These are phyloP conservation scores for Corylus americana DNA, from an alignment of 306 rosid genomes.

Conservation along the genomic window DNA sequence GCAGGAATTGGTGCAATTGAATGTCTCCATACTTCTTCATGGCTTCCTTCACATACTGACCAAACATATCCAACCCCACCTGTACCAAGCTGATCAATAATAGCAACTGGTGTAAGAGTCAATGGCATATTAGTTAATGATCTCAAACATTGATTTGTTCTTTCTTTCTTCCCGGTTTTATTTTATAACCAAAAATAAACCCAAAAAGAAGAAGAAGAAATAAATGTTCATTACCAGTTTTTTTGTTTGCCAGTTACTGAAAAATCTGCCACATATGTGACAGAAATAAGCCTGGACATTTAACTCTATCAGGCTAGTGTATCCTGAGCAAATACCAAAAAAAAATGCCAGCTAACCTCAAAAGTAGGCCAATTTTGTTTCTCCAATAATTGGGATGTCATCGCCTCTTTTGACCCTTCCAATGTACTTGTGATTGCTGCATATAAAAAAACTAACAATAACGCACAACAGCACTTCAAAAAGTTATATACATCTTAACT, in stretches of 20 bases:
- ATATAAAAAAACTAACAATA: slow-evolving; percentile 21
- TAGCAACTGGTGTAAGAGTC: slow-evolving; percentile 25
- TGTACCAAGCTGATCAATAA: slow-evolving; percentile 74
- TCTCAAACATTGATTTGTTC: too few species aligned
- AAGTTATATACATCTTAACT: slow-evolving; percentile 22
- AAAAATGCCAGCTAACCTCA: slow-evolving; percentile 56
- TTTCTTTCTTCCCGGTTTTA: background rate
- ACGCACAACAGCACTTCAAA: slow-evolving; percentile 11
- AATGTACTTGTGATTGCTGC: slow-evolving; percentile 54
- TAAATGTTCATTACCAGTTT: background rate
- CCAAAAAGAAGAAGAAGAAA: background rate
- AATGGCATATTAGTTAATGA: too few species aligned
- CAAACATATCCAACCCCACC: slow-evolving; percentile 92
- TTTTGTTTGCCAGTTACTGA: background rate
- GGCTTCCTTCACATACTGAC: slow-evolving; percentile 82
- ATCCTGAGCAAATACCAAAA: background rate
- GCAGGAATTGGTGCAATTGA: slow-evolving; percentile 93
- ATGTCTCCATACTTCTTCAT: slow-evolving; percentile 97
- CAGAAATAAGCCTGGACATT: slow-evolving; percentile 17
- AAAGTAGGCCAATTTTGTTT: slow-evolving; percentile 44
- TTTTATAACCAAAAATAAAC: background rate
- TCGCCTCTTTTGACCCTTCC: slow-evolving; percentile 50
- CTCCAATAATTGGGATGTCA: slow-evolving; percentile 49
- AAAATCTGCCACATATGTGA: background rate
- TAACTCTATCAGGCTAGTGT: background rate